Conservation (phyloP, 73 alveolate genomes). For the Paramecium pentaurelia region DNA sequence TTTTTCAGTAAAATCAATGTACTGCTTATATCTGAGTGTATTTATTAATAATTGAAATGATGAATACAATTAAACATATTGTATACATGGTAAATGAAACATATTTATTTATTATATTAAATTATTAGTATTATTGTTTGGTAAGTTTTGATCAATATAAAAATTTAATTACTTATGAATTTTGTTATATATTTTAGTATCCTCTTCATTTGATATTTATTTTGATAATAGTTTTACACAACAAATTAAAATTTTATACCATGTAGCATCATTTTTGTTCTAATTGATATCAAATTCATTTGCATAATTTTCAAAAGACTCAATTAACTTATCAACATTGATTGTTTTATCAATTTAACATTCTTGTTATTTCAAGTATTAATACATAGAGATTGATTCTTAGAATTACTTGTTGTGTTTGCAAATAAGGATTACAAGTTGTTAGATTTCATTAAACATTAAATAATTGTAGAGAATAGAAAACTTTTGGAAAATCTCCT, state of each 20-base stretch:
- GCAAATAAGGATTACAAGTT: neutral
- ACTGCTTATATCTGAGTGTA: neutral
- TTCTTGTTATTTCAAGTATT: neutral
- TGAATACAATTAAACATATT: neutral
- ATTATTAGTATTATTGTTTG: neutral
- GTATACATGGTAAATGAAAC: neutral
- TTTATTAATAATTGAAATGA: neutral
- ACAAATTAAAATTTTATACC: neutral
- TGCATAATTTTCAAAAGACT: neutral
- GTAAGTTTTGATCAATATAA: neutral
- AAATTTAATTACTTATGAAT: neutral
- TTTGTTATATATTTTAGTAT: neutral
- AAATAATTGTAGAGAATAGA: neutral
- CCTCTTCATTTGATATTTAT: neutral
- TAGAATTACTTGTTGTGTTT: neutral
- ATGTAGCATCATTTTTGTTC: neutral
- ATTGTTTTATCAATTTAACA: neutral
- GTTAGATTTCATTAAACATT: neutral
- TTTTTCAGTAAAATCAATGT: neutral
- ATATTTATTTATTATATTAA: neutral
- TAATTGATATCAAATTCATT: neutral
- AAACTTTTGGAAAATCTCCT: neutral
- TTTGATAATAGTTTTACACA: neutral
- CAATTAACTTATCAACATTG: neutral
- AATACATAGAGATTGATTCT: neutral